Percentiles rank a stretch among this genome's conserved stretches.
Conservation (phyloP, 2,329 filamentous ascomycete species). For the Aspergillus tanneri region DNA sequence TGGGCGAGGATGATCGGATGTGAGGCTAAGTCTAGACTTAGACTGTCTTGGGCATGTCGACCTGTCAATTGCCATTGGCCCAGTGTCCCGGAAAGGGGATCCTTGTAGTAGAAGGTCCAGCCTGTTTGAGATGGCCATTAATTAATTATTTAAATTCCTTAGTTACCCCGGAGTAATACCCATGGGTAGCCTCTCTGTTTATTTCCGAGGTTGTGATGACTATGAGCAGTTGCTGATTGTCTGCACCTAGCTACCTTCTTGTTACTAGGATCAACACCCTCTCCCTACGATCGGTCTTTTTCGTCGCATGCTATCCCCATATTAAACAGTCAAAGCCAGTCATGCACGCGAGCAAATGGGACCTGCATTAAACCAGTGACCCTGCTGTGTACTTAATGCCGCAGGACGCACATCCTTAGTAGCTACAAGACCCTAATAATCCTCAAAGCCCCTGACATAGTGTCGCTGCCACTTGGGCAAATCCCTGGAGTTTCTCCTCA, state of each 20-base stretch:
- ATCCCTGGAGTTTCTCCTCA: background rate
- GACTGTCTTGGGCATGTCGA: slow-evolving; percentile 1
- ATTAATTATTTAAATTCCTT: too few species aligned
- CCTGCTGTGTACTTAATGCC: slow-evolving; percentile 15
- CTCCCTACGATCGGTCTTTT: too few species aligned
- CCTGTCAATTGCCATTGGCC: background rate
- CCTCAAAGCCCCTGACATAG: slow-evolving; percentile 14
- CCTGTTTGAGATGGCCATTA: background rate
- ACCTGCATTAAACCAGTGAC: slow-evolving; percentile 16
- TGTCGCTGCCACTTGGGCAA: slow-evolving; percentile 8
- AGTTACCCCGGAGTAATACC: background rate
- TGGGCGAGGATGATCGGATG: slow-evolving; percentile 8
- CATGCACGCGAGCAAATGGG: slow-evolving; percentile 17
- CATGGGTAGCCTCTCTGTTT: slow-evolving; percentile 1
- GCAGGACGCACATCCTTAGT: slow-evolving; percentile 7
- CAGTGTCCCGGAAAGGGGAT: slow-evolving; percentile 4
- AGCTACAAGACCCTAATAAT: slow-evolving; percentile 10
- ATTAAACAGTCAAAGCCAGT: too few species aligned
- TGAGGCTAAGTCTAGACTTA: slow-evolving; percentile 15
- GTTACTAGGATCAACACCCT: too few species aligned
- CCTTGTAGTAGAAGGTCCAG: background rate
- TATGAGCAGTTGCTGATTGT: too few species aligned
- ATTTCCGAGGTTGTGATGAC: too few species aligned
- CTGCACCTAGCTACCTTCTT: too few species aligned
- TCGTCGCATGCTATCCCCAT: too few species aligned